Evolutionary conservation across 305 asterid species (phyloP), one percentile per base, ranked within the genome.

Genomic region (Plantago rigida): DNA sequence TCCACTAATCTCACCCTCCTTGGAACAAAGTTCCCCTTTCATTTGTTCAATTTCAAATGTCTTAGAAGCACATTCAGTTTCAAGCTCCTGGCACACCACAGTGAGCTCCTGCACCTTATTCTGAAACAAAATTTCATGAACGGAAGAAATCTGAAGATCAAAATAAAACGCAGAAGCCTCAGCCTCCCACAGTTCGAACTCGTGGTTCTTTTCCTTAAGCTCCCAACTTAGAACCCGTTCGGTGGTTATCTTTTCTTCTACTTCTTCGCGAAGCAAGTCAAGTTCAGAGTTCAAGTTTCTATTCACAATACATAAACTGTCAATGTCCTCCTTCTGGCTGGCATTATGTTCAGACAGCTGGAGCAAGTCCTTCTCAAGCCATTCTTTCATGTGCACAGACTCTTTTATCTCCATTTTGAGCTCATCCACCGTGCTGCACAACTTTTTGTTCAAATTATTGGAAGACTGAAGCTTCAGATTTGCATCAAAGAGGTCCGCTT

Each of bases 111-210:
- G 82, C 72, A 85, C 85, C 76, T 84, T 89, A 70, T 82, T 73
- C 77, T 82, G 82, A 53, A 76, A 79, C 39, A 89, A 63, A 66
- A 79, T 75, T 49, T 80, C 94, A 51, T 71, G 59, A 58, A 82
- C 50, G 9, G 95, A 78, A 56, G 95, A 84, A 54, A 82, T 70
- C 68, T 92, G 96, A 74, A 88, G 87, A 72, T 87, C 95, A 63
- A 83, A 83, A 69, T 82, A 88, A 71, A 89, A 92, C 1, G 86
- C 73, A 3, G 91, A 63, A 3, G 95, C 95, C 77, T 92, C 97
- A 31, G 84, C 84, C 71, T 92, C 96, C 94, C 94, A 88, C 51
- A 88, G 76, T 64, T 85, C 82, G 59, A 77, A 81, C 67, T 81
- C 92, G 19, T 57, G 62, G 77, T 69, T 86, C 79, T 73, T 84